These are phyloP conservation scores for Solanum chilense DNA, from an alignment of 257 asterid species.

Conservation along the genomic window DNA sequence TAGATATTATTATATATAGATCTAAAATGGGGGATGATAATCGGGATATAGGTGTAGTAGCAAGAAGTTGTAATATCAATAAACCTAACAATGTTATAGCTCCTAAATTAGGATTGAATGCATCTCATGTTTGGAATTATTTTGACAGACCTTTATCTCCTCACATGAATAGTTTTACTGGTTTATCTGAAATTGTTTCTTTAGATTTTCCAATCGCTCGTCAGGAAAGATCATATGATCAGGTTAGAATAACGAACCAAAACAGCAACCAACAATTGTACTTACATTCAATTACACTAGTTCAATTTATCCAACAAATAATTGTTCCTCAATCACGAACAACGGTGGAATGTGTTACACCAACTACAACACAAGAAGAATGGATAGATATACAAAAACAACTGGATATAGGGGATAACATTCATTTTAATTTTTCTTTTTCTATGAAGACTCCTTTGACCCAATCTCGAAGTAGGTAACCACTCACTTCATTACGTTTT, in stretches of 20 bases:
- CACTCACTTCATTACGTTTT: no score
- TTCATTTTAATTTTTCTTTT: no score
- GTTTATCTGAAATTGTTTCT: no score
- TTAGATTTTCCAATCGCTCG: not conserved
- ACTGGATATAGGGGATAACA: not conserved
- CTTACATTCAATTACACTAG: not conserved
- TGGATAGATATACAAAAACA: not conserved
- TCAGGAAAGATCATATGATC: not conserved
- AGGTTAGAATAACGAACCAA: not conserved
- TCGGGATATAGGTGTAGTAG: not conserved
- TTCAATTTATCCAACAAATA: not conserved
- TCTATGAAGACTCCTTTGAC: not conserved
- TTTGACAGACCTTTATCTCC: not conserved
- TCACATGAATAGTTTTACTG: no score
- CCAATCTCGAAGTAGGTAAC: not conserved
- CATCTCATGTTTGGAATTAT: not conserved
- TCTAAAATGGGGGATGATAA: not conserved
- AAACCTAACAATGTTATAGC: not conserved
- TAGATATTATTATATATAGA: no score
- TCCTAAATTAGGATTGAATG: not conserved
- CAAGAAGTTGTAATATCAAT: not conserved
- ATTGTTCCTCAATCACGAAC: not conserved
- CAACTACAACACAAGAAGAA: not conserved
- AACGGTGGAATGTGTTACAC: not conserved
- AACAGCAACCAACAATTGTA: no score